Evolutionary conservation across 352 stramenopile genomes (phyloP).

Genomic region (Globisporangium irregulare): DNA sequence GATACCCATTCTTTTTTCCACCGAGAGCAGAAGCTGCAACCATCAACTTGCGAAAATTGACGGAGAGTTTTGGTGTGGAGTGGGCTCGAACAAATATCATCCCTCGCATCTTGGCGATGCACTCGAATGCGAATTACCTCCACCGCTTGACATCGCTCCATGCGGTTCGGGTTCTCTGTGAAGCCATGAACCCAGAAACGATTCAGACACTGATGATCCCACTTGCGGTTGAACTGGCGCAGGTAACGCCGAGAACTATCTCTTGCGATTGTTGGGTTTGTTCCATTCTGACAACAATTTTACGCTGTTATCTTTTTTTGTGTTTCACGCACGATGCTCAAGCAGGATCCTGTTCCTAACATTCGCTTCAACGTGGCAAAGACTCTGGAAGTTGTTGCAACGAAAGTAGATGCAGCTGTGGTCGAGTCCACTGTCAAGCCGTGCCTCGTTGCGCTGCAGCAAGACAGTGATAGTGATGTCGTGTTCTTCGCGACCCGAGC

Average conservation of each 20-base stretch:
- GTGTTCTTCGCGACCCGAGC: slow-evolving; percentile 91
- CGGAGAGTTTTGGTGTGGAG: slow-evolving; percentile 93
- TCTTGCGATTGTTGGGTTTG: not conserved
- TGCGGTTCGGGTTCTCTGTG: slow-evolving; percentile 81
- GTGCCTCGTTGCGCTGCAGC: slow-evolving; percentile 81
- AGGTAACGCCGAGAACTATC: slow-evolving; percentile 35
- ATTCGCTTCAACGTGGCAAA: slow-evolving; percentile 99
- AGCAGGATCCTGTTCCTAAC: slow-evolving; percentile 94
- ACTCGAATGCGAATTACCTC: slow-evolving; percentile 93
- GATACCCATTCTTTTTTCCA: not conserved
- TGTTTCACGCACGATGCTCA: slow-evolving; percentile 7
- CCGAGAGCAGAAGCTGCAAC: slow-evolving; percentile 85
- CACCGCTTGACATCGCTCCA: slow-evolving; percentile 92
- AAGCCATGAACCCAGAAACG: slow-evolving; percentile 68
- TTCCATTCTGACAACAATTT: slow-evolving; percentile 26
- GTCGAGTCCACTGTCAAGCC: slow-evolving; percentile 78
- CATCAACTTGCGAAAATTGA: slow-evolving; percentile 94
- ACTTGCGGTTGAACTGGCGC: slow-evolving; percentile 90
- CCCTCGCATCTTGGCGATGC: slow-evolving; percentile 93
- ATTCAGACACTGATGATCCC: slow-evolving; percentile 90
- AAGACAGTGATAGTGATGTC: slow-evolving; percentile 93
- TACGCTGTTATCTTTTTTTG: slow-evolving; percentile 3
- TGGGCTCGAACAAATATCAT: slow-evolving; percentile 94
- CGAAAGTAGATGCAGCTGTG: slow-evolving; percentile 59
- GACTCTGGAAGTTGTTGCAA: slow-evolving; percentile 86